These are phyloP conservation scores for Termitomyces sp. DNA, from an alignment of 768 basidiomycete genomes.

Conservation along the genomic window DNA sequence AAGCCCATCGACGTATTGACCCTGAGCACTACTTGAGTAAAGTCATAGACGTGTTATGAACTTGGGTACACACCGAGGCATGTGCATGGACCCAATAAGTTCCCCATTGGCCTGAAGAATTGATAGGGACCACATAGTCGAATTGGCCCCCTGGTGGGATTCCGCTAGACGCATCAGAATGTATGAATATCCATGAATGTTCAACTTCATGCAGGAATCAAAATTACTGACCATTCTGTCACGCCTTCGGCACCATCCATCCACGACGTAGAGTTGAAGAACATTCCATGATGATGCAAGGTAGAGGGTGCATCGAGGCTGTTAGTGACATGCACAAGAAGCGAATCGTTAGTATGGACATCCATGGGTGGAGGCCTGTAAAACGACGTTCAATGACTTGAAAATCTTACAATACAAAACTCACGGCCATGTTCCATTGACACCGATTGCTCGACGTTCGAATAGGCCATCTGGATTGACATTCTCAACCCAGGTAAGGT, in stretches of 20 bases:
- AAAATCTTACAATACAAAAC: constrained; percentile 23
- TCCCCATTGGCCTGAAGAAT: constrained; percentile 68
- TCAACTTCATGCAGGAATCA: neutral
- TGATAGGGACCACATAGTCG: constrained; percentile 71
- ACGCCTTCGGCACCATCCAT: constrained; percentile 85
- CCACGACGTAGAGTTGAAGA: constrained; percentile 84
- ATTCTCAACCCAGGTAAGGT: constrained; percentile 77
- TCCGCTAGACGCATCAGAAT: constrained; percentile 41
- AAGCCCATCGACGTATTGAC: constrained; percentile 92
- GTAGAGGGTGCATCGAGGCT: constrained; percentile 61
- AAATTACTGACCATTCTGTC: constrained; percentile 67
- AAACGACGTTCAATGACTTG: neutral
- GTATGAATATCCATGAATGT: neutral
- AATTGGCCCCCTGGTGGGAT: constrained; percentile 72
- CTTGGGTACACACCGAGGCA: constrained; percentile 34
- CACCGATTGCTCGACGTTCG: constrained; percentile 75
- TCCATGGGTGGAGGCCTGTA: constrained; percentile 78
- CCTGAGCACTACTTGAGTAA: constrained; percentile 32
- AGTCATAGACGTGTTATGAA: neutral
- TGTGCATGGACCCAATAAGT: constrained; percentile 84
- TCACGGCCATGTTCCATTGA: constrained; percentile 94
- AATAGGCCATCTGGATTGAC: constrained; percentile 84
- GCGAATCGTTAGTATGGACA: constrained; percentile 64
- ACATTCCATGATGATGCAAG: constrained; percentile 95
- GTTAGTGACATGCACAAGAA: constrained; percentile 77